phyloP scores from a whole-genome alignment of 352 stramenopile genomes.

The Halophytophthora polymorphica region DNA sequence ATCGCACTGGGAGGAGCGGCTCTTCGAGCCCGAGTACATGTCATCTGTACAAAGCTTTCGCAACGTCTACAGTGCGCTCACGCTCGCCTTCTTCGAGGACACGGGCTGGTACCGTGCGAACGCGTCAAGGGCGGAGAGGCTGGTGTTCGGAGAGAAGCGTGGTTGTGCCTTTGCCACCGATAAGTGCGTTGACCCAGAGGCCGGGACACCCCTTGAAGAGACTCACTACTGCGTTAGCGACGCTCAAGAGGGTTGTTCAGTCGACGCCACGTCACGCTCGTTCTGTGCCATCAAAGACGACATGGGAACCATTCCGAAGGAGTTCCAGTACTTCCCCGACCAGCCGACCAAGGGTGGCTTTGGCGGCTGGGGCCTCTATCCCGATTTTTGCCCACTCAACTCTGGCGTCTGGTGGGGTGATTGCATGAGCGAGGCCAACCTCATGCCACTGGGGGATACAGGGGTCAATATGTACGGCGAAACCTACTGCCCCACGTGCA shows the following conservation, averaged over 20 bases:
- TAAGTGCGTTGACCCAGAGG: slow-evolving; percentile 52
- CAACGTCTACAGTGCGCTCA: slow-evolving; percentile 60
- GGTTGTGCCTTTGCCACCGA: slow-evolving; percentile 57
- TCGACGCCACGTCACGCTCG: slow-evolving; percentile 59
- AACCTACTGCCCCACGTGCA: slow-evolving; percentile 65
- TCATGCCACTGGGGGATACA: slow-evolving; percentile 34
- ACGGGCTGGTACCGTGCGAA: slow-evolving; percentile 74
- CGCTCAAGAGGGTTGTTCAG: slow-evolving; percentile 51
- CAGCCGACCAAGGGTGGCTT: slow-evolving; percentile 36
- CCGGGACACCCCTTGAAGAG: slow-evolving; percentile 24
- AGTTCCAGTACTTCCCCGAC: slow-evolving; percentile 59
- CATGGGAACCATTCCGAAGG: slow-evolving; percentile 29
- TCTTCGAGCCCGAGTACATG: slow-evolving; percentile 80
- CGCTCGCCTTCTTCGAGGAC: slow-evolving; percentile 73
- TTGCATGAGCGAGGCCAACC: slow-evolving; percentile 43
- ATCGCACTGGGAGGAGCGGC: slow-evolving; percentile 75
- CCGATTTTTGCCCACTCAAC: slow-evolving; percentile 70
- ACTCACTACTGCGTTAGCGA: slow-evolving; percentile 56
- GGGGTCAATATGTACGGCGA: slow-evolving; percentile 66
- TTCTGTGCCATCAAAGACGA: slow-evolving; percentile 41
- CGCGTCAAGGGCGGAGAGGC: slow-evolving; percentile 29
- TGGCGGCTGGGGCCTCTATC: slow-evolving; percentile 31
- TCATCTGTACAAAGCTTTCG: slow-evolving; percentile 58
- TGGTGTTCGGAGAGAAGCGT: slow-evolving; percentile 55
- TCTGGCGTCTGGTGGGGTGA: slow-evolving; percentile 52